Percentiles rank a stretch among this genome's conserved stretches.
Evolutionary conservation across 2,329 filamentous ascomycete genomes (phyloP).

Genomic region (Blastomyces parvus): DNA sequence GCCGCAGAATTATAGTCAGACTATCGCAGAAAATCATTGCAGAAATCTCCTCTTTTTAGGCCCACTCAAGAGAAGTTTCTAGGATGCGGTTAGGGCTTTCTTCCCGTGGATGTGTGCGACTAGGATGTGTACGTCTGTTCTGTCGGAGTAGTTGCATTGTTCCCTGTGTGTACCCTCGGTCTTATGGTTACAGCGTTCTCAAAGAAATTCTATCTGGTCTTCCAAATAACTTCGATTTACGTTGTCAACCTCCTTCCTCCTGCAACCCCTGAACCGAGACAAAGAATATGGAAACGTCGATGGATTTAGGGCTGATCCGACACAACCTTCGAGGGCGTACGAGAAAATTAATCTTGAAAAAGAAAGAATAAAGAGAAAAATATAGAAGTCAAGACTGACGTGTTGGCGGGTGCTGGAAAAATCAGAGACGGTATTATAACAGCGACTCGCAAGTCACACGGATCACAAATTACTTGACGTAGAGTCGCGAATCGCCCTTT

Average conservation of each 20-base stretch:
- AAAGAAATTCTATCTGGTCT: background rate
- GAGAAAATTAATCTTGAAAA: background rate
- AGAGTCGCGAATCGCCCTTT: background rate
- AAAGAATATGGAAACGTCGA: background rate
- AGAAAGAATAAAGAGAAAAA: background rate
- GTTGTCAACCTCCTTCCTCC: background rate
- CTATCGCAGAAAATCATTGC: slow-evolving; percentile 1
- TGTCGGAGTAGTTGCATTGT: slow-evolving; percentile 10
- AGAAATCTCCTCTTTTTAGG: slow-evolving; percentile 5
- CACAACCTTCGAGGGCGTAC: slow-evolving; percentile 2
- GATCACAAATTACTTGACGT: background rate
- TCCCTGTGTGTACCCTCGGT: slow-evolving; percentile 2
- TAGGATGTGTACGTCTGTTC: slow-evolving; percentile 11
- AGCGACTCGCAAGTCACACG: background rate
- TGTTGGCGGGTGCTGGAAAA: background rate
- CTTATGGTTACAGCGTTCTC: background rate
- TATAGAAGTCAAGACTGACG: background rate
- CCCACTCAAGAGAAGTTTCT: slow-evolving; percentile 3
- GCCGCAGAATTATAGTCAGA: slow-evolving; percentile 48
- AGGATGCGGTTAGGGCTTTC: background rate
- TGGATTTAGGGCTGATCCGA: background rate
- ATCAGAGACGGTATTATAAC: background rate
- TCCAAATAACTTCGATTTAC: background rate
- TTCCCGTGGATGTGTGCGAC: slow-evolving; percentile 13
- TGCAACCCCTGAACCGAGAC: background rate